These are phyloP conservation scores for Bryum argenteum DNA, from an alignment of 225 moss, liverwort and hornwort species.

Conservation along the genomic window DNA sequence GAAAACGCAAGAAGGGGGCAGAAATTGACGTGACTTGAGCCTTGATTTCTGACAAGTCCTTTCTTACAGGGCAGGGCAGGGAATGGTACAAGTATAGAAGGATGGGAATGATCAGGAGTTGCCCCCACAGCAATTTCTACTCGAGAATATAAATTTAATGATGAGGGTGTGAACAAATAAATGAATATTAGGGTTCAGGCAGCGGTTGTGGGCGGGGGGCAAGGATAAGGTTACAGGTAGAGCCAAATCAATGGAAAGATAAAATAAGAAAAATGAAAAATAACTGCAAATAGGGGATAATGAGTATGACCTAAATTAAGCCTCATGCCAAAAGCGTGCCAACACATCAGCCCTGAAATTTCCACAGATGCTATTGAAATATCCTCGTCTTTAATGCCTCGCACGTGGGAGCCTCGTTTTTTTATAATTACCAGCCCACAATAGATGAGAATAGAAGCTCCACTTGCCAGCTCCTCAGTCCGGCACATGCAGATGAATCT, in stretches of 20 bases:
- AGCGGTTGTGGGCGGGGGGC: neutral
- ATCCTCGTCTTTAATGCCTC: neutral
- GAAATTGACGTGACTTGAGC: slow-evolving; percentile 32
- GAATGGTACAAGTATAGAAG: neutral
- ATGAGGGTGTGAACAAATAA: too few species aligned
- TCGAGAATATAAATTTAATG: too few species aligned
- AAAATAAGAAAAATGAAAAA: too few species aligned
- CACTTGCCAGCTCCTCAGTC: neutral
- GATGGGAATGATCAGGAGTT: neutral
- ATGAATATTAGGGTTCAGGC: too few species aligned
- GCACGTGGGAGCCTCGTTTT: slow-evolving; percentile 24
- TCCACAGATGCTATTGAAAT: slow-evolving; percentile 18
- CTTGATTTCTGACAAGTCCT: slow-evolving; percentile 33
- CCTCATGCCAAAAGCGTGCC: slow-evolving; percentile 1
- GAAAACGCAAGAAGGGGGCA: too few species aligned
- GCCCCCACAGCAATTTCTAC: neutral
- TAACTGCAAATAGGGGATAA: neutral
- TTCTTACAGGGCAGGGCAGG: neutral
- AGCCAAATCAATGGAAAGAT: too few species aligned
- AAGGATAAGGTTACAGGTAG: slow-evolving; percentile 15
- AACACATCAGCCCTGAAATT: neutral
- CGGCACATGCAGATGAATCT: neutral
- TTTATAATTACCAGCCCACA: slow-evolving; percentile 2
- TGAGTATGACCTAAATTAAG: neutral
- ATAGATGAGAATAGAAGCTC: slow-evolving; percentile 3